Conservation (phyloP, 805 yeast genomes). For the Ogataea salicorniae region DNA sequence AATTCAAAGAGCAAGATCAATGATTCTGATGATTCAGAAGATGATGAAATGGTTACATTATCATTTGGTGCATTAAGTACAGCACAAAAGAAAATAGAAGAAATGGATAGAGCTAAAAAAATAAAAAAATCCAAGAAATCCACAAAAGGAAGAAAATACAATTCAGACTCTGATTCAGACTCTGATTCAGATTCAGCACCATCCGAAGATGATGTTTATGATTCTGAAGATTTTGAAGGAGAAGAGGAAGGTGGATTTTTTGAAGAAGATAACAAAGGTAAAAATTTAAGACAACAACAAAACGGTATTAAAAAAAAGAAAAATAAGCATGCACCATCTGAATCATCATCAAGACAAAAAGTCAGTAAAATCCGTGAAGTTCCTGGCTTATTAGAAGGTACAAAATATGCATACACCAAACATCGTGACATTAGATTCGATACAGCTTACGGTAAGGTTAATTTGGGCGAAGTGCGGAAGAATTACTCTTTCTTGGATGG, state of each 20-base stretch:
- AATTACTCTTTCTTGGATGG: conserved; percentile 84
- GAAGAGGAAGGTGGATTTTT: conserved; percentile 33
- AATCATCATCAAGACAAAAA: conserved; percentile 64
- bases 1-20: not conserved
- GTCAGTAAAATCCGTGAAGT: conserved; percentile 69
- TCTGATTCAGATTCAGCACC: conserved; percentile 23
- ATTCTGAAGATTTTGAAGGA: conserved; percentile 1
- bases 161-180: conserved; percentile 13
- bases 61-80: conserved; percentile 61
- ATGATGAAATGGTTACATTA: conserved; percentile 47
- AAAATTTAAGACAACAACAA: conserved; percentile 10
- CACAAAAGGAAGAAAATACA: conserved; percentile 8
- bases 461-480: conserved; percentile 57
- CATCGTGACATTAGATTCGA: conserved; percentile 88
- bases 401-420: conserved; percentile 34
- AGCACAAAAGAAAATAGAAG: conserved; percentile 48
- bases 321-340: conserved; percentile 85
- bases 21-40: conserved; percentile 22
- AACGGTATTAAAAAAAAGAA: conserved; percentile 29
- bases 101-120: conserved; percentile 10
- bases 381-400: conserved; percentile 50
- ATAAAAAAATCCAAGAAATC: conserved; percentile 4
- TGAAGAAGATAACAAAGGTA: conserved; percentile 27
- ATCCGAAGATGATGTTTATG: conserved; percentile 4
- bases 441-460: conserved; percentile 82